Evolutionary conservation across 331 rosid species (phyloP).

Genomic region (Quercus tomentella): DNA sequence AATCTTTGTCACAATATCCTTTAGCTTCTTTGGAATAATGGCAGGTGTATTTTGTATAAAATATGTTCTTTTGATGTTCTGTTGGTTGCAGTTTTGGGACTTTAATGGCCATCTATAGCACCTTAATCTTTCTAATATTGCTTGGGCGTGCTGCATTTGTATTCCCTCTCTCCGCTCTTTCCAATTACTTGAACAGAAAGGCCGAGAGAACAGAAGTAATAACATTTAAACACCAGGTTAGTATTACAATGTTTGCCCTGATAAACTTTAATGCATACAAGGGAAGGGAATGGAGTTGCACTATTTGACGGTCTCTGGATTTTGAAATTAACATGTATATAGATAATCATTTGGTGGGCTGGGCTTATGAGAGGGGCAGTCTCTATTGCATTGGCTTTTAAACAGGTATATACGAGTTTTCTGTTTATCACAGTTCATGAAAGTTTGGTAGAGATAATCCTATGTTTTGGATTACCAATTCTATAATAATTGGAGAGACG

Average conservation of each 20-base stretch:
- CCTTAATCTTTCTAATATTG: slow-evolving; percentile 52
- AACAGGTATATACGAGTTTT: slow-evolving; percentile 41
- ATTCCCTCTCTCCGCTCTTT: slow-evolving; percentile 69
- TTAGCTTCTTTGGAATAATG: background rate
- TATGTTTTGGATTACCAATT: background rate
- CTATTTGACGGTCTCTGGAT: background rate
- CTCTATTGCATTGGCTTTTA: slow-evolving; percentile 90
- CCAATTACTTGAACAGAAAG: slow-evolving; percentile 54
- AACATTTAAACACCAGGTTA: slow-evolving; percentile 66
- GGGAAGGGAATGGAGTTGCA: background rate
- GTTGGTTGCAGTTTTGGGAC: slow-evolving; percentile 47
- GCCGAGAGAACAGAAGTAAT: slow-evolving; percentile 36
- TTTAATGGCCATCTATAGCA: slow-evolving; percentile 49
- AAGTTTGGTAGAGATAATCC: background rate
- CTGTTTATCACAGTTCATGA: background rate
- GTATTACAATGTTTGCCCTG: background rate
- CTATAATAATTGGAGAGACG: background rate
- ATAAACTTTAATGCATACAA: background rate
- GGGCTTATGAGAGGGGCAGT: slow-evolving; percentile 95
- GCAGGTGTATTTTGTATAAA: background rate
- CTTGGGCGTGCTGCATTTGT: slow-evolving; percentile 87
- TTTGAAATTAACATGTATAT: slow-evolving; percentile 18
- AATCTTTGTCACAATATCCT: background rate
- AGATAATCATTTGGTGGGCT: slow-evolving; percentile 94
- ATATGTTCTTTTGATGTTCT: background rate